These are phyloP conservation scores for Populus tomentosa DNA, from an alignment of 441 rosid species.

Conservation along the genomic window DNA sequence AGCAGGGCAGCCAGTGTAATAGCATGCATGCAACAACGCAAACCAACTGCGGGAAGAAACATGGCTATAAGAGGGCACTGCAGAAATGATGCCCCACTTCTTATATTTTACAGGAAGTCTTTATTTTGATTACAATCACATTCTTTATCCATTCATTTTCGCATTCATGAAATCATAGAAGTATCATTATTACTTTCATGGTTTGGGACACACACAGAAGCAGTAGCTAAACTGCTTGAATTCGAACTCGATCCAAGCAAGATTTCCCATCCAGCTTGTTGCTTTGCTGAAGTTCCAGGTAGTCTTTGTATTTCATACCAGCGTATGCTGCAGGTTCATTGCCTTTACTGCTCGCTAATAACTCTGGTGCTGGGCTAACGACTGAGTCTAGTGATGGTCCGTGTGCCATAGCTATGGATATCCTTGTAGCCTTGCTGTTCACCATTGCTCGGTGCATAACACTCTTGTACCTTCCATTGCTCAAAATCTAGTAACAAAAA, in stretches of 20 bases:
- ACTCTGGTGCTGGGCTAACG: constrained; percentile 33
- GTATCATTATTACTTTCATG: neutral
- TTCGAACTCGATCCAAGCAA: constrained; percentile 26
- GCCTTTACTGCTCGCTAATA: constrained; percentile 14
- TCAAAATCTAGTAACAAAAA: constrained; percentile 32
- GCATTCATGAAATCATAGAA: neutral
- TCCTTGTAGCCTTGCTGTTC: constrained; percentile 31
- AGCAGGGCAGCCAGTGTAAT: constrained; percentile 41
- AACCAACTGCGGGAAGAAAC: constrained; percentile 50
- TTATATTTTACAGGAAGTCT: neutral
- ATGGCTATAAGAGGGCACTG: constrained; percentile 42
- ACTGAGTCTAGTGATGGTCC: constrained; percentile 46
- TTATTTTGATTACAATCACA: no score
- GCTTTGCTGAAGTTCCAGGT: constrained; percentile 39
- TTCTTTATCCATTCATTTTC: neutral
- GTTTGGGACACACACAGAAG: neutral
- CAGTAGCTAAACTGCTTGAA: neutral
- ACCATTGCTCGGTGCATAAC: constrained; percentile 43
- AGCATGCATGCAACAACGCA: constrained; percentile 41
- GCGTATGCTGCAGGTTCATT: constrained; percentile 19
- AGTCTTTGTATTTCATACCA: constrained; percentile 38
- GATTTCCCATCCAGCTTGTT: constrained; percentile 32
- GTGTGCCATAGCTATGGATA: constrained; percentile 31
- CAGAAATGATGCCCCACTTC: neutral
- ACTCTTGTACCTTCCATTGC: constrained; percentile 53